Base-by-base conservation (phyloP, 2,329 filamentous ascomycete genomes). In the Clarireedia hainanense region DNA sequence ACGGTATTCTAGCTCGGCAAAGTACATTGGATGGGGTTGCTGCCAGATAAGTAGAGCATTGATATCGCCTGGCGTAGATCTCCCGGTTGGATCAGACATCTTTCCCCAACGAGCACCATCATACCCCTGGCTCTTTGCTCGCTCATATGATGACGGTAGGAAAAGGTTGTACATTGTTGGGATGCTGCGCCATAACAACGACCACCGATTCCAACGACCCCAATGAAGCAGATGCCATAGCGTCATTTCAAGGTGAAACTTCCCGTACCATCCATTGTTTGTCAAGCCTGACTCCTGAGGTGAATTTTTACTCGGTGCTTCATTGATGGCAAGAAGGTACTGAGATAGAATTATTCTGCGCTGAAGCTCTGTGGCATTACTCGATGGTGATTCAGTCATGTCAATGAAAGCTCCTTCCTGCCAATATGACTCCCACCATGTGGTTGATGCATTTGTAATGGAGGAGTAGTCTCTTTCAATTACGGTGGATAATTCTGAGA, bases 1-100 rank as follows among this genome's bases (percentile, higher is more conserved):
- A 23, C 76, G 72, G 62, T 77, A 82, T 62, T 80, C 76, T 17
- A 76, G 68, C 64, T 82, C 80, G 0, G 80, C 81, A 61, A 83
- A 80, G 63, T 80, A 80, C 72, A 83, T 78, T 0, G 77, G 73
- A 64, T 84, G 81, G 6, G 80, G 80, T 61, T 83, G 81, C 61
- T 84, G 81, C 81, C 81, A 84, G 56, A 83, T 78, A 3, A 85
- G 69, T 1, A 84, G 69, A 9, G 75, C 76, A 64, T 84, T 84
- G 64, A 84, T 83, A 59, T 80, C 77, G 2, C 81, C 81, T 0
- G 81, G 80, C 1, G 79, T 77, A 47, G 75, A 78, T 10, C 76
- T 71, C 26, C 80, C 78, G 0, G 73, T 75, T 0, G 79, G 77
- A 63, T 82, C 80, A 9, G 74, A 79, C 79, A 82, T 82, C 63